Percentiles rank a stretch among this genome's conserved stretches.
phyloP scores from a whole-genome alignment of 352 stramenopile genomes.

The Phytopythium sindhum region DNA sequence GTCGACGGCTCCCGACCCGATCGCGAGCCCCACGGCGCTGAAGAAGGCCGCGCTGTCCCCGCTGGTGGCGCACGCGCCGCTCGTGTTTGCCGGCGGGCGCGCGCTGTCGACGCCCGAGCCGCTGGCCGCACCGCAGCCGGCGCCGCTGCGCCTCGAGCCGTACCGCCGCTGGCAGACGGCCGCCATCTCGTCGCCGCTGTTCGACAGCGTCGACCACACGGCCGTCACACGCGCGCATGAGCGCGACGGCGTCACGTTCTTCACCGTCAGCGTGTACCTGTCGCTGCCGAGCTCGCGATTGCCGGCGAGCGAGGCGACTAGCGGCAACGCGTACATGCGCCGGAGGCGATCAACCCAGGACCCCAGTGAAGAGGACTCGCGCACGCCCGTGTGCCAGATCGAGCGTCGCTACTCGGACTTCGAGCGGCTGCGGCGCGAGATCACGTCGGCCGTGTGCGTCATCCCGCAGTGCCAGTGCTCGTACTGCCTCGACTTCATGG shows the following conservation, averaged over 20 bases:
- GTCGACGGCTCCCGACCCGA: neutral
- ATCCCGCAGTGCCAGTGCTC: slow-evolving; percentile 47
- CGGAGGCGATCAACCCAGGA: slow-evolving; percentile 6
- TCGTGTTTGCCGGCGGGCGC: slow-evolving; percentile 5
- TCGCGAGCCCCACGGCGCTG: slow-evolving; percentile 3
- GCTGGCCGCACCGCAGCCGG: neutral
- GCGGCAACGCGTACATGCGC: slow-evolving; percentile 12
- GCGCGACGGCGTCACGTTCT: slow-evolving; percentile 40
- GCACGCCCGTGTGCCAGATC: slow-evolving; percentile 42
- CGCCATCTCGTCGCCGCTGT: slow-evolving; percentile 25
- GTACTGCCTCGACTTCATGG: slow-evolving; percentile 56
- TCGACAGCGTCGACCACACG: slow-evolving; percentile 42
- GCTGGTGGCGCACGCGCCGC: slow-evolving; percentile 9
- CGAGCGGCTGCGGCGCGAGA: slow-evolving; percentile 34
- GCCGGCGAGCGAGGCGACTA: slow-evolving; percentile 35
- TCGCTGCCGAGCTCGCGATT: slow-evolving; percentile 42
- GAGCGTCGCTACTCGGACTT: slow-evolving; percentile 68
- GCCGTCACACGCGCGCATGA: slow-evolving; percentile 26
- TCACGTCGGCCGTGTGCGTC: slow-evolving; percentile 31
- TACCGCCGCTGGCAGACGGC: slow-evolving; percentile 7
- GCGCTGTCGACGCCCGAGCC: neutral
- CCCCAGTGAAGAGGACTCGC: neutral
- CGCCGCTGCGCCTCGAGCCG: slow-evolving; percentile 4
- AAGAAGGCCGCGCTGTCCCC: slow-evolving; percentile 9
- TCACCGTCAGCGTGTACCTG: slow-evolving; percentile 47